A percentile compares a stretch with the other conserved stretches of the same genome.
Evolutionary conservation across 2,329 filamentous ascomycete genomes (phyloP).

Genomic region (Penicillium capsulatum): DNA sequence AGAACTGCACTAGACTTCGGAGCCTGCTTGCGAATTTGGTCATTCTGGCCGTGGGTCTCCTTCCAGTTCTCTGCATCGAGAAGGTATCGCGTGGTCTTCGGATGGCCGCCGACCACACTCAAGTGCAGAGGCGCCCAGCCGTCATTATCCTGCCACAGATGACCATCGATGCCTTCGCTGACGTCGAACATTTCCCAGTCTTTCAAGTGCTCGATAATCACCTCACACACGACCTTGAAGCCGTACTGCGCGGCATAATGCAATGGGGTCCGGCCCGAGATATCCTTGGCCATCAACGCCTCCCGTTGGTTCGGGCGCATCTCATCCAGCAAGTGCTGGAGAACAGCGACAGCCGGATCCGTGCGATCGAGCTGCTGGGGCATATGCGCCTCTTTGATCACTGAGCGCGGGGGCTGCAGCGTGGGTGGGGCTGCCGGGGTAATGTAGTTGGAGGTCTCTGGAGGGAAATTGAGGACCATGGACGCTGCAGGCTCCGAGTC

Average conservation of each 20-base stretch:
- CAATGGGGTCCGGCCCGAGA: slow-evolving; percentile 76
- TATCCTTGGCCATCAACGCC: slow-evolving; percentile 66
- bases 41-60: slow-evolving; percentile 49
- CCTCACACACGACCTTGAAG: slow-evolving; percentile 82
- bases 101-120: slow-evolving; percentile 85
- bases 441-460: slow-evolving; percentile 67
- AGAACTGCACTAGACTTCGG: slow-evolving; percentile 84
- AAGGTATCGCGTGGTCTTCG: slow-evolving; percentile 75
- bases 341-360: slow-evolving; percentile 70
- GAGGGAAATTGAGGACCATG: slow-evolving; percentile 47
- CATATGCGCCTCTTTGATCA: slow-evolving; percentile 62
- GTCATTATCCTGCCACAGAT: slow-evolving; percentile 86
- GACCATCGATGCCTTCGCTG: slow-evolving; percentile 77
- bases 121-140: slow-evolving; percentile 88
- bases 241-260: slow-evolving; percentile 96
- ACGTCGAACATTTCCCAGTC: slow-evolving; percentile 84
- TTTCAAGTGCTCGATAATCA: slow-evolving; percentile 84
- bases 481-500: slow-evolving; percentile 51
- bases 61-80: slow-evolving; percentile 69
- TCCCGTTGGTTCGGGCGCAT: slow-evolving; percentile 64
- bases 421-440: slow-evolving; percentile 70
- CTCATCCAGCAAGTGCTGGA: slow-evolving; percentile 60
- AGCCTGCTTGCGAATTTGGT: slow-evolving; percentile 63
- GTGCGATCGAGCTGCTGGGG: slow-evolving; percentile 59
- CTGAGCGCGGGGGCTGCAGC: slow-evolving; percentile 57